These are phyloP conservation scores for Populus alba DNA, from an alignment of 345 rosid species.

Conservation along the genomic window DNA sequence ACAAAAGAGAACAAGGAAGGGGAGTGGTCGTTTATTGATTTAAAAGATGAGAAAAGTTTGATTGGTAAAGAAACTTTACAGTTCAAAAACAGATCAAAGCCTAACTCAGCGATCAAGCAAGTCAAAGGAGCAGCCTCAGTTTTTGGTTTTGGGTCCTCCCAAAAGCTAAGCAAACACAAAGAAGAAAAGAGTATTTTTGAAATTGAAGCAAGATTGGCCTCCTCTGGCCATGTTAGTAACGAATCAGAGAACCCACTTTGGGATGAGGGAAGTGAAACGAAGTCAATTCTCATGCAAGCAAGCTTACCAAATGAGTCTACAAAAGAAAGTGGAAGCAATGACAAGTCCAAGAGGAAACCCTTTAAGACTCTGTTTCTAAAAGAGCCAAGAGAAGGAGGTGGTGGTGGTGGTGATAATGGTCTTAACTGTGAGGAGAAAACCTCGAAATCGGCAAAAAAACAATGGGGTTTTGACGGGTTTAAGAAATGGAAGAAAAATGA, in stretches of 20 bases:
- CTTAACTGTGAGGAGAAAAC: slow-evolving; percentile 30
- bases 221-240: neutral
- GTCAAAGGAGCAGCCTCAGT: slow-evolving; percentile 63
- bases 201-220: slow-evolving; percentile 21
- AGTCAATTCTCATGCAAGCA: slow-evolving; percentile 56
- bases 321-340: slow-evolving; percentile 29
- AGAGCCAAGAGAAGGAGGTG: slow-evolving; percentile 31
- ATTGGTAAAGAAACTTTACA: slow-evolving; percentile 29
- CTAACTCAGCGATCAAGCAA: slow-evolving; percentile 46
- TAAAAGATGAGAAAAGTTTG: slow-evolving; percentile 51
- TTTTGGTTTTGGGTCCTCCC: slow-evolving; percentile 45
- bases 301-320: slow-evolving; percentile 25
- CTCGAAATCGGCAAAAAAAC: slow-evolving; percentile 49
- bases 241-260: slow-evolving; percentile 44
- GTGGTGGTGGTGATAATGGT: slow-evolving; percentile 13
- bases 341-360: slow-evolving; percentile 52
- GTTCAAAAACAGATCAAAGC: slow-evolving; percentile 39
- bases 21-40: slow-evolving; percentile 68
- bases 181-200: slow-evolving; percentile 52
- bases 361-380: slow-evolving; percentile 43
- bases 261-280: slow-evolving; percentile 44
- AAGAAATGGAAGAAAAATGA: slow-evolving; percentile 63
- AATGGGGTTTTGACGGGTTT: slow-evolving; percentile 65
- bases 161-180: slow-evolving; percentile 38
- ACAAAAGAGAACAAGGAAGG: slow-evolving; percentile 46